Evolutionary conservation across 2,329 filamentous ascomycete species (phyloP), one percentile per base, ranked within the genome.

Genomic region (Curvularia verruculosa): DNA sequence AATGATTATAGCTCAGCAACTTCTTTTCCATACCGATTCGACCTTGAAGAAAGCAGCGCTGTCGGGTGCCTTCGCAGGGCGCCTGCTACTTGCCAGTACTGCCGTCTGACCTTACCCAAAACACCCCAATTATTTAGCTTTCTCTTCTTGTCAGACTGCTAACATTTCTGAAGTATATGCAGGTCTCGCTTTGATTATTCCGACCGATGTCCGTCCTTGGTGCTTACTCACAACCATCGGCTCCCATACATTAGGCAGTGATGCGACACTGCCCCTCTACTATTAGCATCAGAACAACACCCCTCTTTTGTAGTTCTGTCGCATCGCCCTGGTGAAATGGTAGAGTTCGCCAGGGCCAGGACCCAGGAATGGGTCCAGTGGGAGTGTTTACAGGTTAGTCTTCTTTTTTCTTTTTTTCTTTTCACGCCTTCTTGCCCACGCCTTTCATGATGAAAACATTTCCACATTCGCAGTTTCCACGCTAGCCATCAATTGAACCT

Each of bases 31-130:
- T 87, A 83, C 89, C 81, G 89, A 93, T 84, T 91, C 90, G 90
- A 87, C 89, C 88, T 88, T 93, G 90, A 92, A 86, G 87, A 91
- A 88, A 81, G 66, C 75, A 81, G 81, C 82, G 84, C 84, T 89
- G 81, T 84, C 87, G 88, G 86, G 81, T 74, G 80, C 79, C 79
- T 77, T 81, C 80, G 80, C 84, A 82, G 81, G 82, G 77, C 74
- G 84, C 86, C 87, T 91, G 90, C 89, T 92, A 92, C 90, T 92
- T 90, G 90, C 90, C 90, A 93, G 90, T 92, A 92, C 88, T 79
- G 81, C 84, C 87, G 87, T 90, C 89, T 92, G 89, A 92, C 80
- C 66, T 66, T 65, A 60, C 46, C 45, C 37, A 49, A 31, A 28
- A n/a, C 15, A 7, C 26, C 21, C n/a, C 21, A 51, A 26, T 19